Conservation (phyloP, 768 basidiomycete species). For the Lactarius hengduanensis region DNA sequence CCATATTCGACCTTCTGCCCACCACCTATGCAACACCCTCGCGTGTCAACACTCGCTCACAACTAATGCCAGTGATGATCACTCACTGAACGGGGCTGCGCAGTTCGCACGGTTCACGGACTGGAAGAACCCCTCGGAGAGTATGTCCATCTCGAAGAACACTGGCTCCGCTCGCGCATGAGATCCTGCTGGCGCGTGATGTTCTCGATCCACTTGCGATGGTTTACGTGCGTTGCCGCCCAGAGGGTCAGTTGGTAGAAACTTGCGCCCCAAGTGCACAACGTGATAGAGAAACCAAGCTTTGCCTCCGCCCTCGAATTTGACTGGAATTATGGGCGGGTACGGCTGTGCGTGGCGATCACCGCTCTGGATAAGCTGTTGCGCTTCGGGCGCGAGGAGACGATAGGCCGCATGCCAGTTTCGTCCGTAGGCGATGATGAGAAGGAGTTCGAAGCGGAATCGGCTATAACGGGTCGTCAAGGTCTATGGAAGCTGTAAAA, state of each 20-base stretch:
- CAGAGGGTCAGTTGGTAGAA: constrained; percentile 89
- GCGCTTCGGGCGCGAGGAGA: constrained; percentile 42
- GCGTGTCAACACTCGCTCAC: not conserved
- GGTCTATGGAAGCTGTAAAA: not conserved
- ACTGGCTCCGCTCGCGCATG: constrained; percentile 77
- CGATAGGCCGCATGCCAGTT: constrained; percentile 33
- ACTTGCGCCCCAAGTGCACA: constrained; percentile 89
- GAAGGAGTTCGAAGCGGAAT: constrained; percentile 92
- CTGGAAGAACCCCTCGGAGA: constrained; percentile 88
- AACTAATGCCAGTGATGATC: not conserved
- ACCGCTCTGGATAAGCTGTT: constrained; percentile 36
- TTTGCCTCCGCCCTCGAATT: constrained; percentile 55
- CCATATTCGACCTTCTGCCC: constrained; percentile 90
- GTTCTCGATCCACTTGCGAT: constrained; percentile 92
- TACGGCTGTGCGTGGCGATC: constrained; percentile 42
- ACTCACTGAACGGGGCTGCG: constrained; percentile 84
- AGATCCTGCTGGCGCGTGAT: constrained; percentile 88
- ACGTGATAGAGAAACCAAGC: constrained; percentile 90
- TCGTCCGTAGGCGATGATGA: constrained; percentile 81
- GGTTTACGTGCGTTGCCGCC: constrained; percentile 79
- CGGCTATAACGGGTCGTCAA: constrained; percentile 52
- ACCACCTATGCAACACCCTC: constrained; percentile 48
- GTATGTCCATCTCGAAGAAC: constrained; percentile 81
- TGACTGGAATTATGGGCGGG: constrained; percentile 50
- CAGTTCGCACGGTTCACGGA: constrained; percentile 89